These are phyloP conservation scores for Trichophyton rubrum DNA, from an alignment of 2,329 filamentous ascomycete species.

Conservation along the genomic window DNA sequence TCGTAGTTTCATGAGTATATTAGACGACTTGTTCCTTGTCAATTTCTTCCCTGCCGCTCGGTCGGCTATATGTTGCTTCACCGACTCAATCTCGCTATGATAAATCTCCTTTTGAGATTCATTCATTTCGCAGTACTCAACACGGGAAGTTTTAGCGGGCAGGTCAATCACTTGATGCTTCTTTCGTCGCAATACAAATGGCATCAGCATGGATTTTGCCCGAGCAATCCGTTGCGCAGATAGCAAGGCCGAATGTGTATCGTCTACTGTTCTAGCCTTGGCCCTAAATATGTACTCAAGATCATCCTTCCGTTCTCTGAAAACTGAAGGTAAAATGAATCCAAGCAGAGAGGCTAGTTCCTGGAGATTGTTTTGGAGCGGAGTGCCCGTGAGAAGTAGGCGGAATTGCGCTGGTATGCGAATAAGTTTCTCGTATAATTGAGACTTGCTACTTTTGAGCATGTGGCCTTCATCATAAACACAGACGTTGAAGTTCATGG, in stretches of 20 bases:
- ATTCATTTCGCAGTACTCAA: conserved; percentile 72
- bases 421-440: conserved; percentile 66
- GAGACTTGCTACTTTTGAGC: conserved; percentile 76
- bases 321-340: conserved; percentile 85
- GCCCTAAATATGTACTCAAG: conserved; percentile 83
- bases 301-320: conserved; percentile 61
- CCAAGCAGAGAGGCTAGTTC: conserved; percentile 81
- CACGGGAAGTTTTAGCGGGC: conserved; percentile 62
- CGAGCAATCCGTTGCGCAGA: conserved; percentile 77
- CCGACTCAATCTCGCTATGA: conserved; percentile 51
- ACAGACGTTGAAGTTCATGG: conserved; percentile 45
- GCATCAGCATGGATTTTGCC: conserved; percentile 82
- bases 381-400: conserved; percentile 78
- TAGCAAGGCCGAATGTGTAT: conserved; percentile 62
- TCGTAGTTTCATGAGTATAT: conserved; percentile 78
- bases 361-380: conserved; percentile 88
- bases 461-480: conserved; percentile 94
- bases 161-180: conserved; percentile 87
- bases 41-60: conserved; percentile 43
- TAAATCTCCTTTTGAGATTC: conserved; percentile 62
- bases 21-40: conserved; percentile 42
- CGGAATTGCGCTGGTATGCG: conserved; percentile 70
- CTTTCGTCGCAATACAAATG: conserved; percentile 85
- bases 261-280: conserved; percentile 69
- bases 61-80: conserved; percentile 47